Evolutionary conservation across 345 rosid species (phyloP), one percentile per base, ranked within the genome.

Genomic region (Eucalyptus regnans): DNA sequence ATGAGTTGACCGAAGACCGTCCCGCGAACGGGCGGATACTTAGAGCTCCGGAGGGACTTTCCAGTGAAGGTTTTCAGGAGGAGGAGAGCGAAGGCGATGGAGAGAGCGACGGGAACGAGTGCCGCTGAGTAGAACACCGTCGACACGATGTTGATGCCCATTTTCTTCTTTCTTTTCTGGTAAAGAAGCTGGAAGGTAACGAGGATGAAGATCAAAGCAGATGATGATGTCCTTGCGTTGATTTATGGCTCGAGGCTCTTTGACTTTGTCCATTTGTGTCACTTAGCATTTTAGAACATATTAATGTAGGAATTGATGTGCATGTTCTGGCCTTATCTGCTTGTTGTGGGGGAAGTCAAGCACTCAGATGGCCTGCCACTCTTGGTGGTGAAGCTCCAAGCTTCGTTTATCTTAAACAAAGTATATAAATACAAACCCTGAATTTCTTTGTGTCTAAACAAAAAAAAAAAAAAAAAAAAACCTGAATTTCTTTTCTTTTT

Each of bases 21-120:
- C 71, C 97, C 96, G 8, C 91, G 86, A 7, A 96, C 94, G 0
- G 99, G 99, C 4, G 95, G 76, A 84, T 96, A 93, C 9, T 89
- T 51, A 0, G 94, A 92, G 90, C 90, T 80, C 48, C 83, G 80
- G 89, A 94, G 89, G 12, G 96, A 95, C 91, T 95, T 97, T 12
- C 96, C 94, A 5, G 90, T 49, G 86, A 87, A 92, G 92, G 87
- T 89, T 88, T 87, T 93, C 86, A 94, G 16, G 3, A 89, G 50
- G 7, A 94, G 89, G 44, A 89, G 83, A 54, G 89, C 86, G 31
- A 91, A 52, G 76, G 87, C 86, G 22, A 76, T 17, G 13, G 91
- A 16, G 88, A 93, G 85, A 48, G 89, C 27, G 49, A 93, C 79
- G 27, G 91, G 83, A 18, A 89, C 86, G 10, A 91, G 8, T 66